Evolutionary conservation across 495 filamentous ascomycete genomes (phyloP), one percentile per base, ranked within the genome.

Genomic region (Talaromyces stipitatus): DNA sequence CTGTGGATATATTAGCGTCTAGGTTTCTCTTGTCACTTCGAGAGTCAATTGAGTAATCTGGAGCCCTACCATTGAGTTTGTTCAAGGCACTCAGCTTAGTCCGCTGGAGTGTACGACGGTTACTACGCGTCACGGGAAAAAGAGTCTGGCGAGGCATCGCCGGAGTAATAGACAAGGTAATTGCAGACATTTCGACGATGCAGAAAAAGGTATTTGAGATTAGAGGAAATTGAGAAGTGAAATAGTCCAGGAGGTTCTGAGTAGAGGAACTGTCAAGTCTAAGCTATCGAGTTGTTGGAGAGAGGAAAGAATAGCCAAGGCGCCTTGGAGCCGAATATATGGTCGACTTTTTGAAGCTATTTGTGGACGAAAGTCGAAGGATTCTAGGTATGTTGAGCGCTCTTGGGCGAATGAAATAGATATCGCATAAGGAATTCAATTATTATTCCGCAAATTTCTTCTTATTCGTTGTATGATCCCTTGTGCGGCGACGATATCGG

Each of bases 31-130:
- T 41, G 6, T 18, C n/a, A n/a, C 18, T 48, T 23, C 46, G 2
- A 11, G 45, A 47, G 45, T n/a, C n/a, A n/a, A 23, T 14, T 26
- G 12, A 26, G 48, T 18, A 30, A 16, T 7, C n/a, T 11, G 18
- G 8, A 41, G 29, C 11, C 29, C 11, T 78, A 85, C 81, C 78
- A 77, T 81, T 78, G 61, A 81, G 78, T 51, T 77, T 63, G 62
- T 84, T 85, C 62, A 79, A 78, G 41, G 74, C 64, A 66, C 75
- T 83, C 58, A 76, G 62, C 46, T 71, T 71, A 33, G 72, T 62
- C 43, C 64, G 65, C 55, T 71, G 68, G 52, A 83, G 63, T 16
- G 33, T 36, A 54, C 29, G 30, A 43, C 22, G 54, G 18, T 20
- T 23, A 45, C 38, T 28, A 29, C 20, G 26, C 16, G n/a, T 20